Conservation (phyloP, 2,329 filamentous ascomycete species). For the Aaosphaeria arxii region DNA sequence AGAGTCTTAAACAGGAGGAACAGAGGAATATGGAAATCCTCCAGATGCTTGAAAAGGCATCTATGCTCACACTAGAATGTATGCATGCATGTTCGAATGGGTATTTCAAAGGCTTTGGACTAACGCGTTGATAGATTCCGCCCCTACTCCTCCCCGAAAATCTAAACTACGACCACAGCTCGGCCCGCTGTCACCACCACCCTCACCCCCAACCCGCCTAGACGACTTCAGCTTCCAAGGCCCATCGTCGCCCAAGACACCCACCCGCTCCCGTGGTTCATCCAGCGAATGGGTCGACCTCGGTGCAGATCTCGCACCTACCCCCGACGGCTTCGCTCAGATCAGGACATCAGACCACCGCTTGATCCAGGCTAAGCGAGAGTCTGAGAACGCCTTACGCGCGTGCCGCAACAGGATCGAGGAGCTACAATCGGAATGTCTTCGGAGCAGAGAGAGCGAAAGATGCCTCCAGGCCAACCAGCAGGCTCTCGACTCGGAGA, state of each 20-base stretch:
- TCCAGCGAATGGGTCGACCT: conserved; percentile 19
- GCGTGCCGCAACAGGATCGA: conserved; percentile 33
- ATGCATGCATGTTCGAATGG: conserved; percentile 5
- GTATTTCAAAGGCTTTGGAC: no score
- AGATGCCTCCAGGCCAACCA: conserved; percentile 15
- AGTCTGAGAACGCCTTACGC: conserved; percentile 35
- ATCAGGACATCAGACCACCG: conserved; percentile 32
- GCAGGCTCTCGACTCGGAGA: conserved; percentile 21
- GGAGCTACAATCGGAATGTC: conserved; percentile 29
- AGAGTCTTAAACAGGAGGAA: conserved; percentile 30
- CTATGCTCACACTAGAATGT: conserved; percentile 37
- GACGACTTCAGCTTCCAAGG: conserved; percentile 5
- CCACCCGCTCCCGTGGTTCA: conserved; percentile 14
- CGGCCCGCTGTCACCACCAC: conserved; percentile 30
- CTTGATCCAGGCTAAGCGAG: conserved; percentile 34
- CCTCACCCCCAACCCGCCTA: conserved; percentile 27
- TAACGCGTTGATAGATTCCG: no score
- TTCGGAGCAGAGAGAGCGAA: conserved; percentile 21
- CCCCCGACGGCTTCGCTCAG: conserved; percentile 15
- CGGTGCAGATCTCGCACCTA: conserved; percentile 17
- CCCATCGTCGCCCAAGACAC: conserved; percentile 18
- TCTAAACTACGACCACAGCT: conserved; percentile 17
- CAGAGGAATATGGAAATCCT: conserved; percentile 36
- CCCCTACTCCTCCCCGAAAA: conserved; percentile 8
- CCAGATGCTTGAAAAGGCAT: conserved; percentile 33